Conservation (phyloP, 495 filamentous ascomycete genomes). For the Letharia columbiana region DNA sequence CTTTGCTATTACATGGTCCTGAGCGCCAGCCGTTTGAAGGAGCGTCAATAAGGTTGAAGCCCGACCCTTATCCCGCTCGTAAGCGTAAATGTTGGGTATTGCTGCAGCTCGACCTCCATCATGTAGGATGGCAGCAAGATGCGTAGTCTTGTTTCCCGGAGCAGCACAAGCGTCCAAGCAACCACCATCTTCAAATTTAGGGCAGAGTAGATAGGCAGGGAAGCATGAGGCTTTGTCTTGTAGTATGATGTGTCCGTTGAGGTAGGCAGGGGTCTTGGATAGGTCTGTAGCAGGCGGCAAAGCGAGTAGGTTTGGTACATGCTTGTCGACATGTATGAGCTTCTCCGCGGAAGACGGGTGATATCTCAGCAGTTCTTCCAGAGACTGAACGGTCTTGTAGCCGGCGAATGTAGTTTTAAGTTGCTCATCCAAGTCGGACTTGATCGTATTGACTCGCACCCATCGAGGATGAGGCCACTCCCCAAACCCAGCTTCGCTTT, state of each 20-base stretch:
- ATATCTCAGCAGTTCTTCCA: conserved; percentile 36
- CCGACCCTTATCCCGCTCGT: conserved; percentile 58
- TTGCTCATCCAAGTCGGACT: conserved; percentile 58
- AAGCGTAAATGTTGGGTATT: conserved; percentile 49
- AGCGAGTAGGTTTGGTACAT: conserved; percentile 78
- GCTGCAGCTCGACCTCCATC: conserved; percentile 26
- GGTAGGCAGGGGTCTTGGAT: conserved; percentile 61
- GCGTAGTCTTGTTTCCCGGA: conserved; percentile 95
- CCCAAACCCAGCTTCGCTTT: neutral
- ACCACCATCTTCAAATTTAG: conserved; percentile 51
- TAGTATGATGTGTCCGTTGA: conserved; percentile 66
- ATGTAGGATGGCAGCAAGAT: conserved; percentile 65
- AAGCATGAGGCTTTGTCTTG: conserved; percentile 98
- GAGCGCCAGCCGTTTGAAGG: conserved; percentile 65
- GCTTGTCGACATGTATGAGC: conserved; percentile 54
- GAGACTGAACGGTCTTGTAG: conserved; percentile 41
- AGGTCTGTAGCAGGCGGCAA: conserved; percentile 59
- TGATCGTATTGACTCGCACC: conserved; percentile 79
- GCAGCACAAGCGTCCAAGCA: conserved; percentile 86
- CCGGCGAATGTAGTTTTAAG: conserved; percentile 57
- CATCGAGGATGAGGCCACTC: conserved; percentile 58
- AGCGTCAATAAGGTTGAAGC: conserved; percentile 71
- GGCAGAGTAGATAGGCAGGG: conserved; percentile 74
- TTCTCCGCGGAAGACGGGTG: conserved; percentile 22
- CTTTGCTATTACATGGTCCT: conserved; percentile 53